Conservation (phyloP, 805 yeast species). For the Saturnispora besseyi region DNA sequence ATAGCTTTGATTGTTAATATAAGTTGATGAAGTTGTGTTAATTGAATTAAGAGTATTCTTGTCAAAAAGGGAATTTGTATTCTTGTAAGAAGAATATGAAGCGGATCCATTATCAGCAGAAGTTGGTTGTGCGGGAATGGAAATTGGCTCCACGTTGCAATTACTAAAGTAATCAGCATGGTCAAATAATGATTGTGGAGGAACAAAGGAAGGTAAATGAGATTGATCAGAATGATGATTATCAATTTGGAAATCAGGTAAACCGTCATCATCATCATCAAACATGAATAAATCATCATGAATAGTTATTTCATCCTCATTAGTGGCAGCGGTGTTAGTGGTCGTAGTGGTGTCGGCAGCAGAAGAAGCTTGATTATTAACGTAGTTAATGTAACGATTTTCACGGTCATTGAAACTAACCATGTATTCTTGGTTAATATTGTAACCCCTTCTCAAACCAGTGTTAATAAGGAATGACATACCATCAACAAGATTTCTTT, state of each 20-base stretch:
- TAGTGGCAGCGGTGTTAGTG: not conserved
- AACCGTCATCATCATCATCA: conserved; percentile 8
- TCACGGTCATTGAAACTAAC: conserved; percentile 17
- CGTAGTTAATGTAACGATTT: conserved; percentile 9
- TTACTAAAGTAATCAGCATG: not conserved
- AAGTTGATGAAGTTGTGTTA: not conserved
- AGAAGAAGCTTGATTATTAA: conserved; percentile 8
- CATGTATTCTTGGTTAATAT: conserved; percentile 37
- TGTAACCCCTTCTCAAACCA: conserved; percentile 31
- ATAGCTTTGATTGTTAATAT: not conserved
- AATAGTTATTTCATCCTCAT: not conserved
- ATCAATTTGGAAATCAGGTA: not conserved
- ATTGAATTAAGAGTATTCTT: conserved; percentile 3
- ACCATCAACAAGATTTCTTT: conserved; percentile 33
- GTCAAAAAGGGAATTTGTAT: conserved; percentile 14
- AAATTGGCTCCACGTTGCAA: conserved; percentile 13
- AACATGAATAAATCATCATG: conserved; percentile 13
- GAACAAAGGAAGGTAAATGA: not conserved
- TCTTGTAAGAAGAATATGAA: conserved; percentile 7
- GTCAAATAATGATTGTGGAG: not conserved
- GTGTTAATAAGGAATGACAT: conserved; percentile 21
- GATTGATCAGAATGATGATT: not conserved
- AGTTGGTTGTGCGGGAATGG: conserved; percentile 7
- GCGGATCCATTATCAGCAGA: not conserved
- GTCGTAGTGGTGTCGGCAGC: not conserved